Percentiles rank a stretch among this genome's conserved stretches.
phyloP scores from a whole-genome alignment of 345 rosid genomes.

The Bretschneidera sinensis region DNA sequence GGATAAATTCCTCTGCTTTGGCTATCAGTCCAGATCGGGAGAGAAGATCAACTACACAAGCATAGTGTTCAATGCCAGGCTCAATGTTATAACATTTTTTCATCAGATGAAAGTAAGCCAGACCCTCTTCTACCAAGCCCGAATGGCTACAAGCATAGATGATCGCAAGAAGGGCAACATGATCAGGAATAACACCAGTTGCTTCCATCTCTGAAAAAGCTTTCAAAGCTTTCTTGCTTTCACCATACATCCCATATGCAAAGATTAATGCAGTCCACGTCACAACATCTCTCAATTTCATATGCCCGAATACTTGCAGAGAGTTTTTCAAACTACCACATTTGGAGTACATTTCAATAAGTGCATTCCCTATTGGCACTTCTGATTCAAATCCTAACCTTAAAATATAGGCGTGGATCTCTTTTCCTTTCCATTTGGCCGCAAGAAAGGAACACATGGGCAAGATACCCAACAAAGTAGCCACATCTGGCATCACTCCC shows the following conservation, averaged over 20 bases:
- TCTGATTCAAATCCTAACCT: slow-evolving; percentile 47
- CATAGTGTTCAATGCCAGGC: slow-evolving; percentile 47
- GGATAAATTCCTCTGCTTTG: slow-evolving; percentile 44
- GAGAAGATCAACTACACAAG: slow-evolving; percentile 51
- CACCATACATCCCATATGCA: slow-evolving; percentile 65
- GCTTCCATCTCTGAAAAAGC: slow-evolving; percentile 48
- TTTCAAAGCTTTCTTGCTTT: slow-evolving; percentile 49
- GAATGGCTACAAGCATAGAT: slow-evolving; percentile 73
- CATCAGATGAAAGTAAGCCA: slow-evolving; percentile 47
- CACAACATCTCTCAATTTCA: slow-evolving; percentile 64
- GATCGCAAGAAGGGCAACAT: slow-evolving; percentile 47
- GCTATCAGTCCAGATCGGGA: slow-evolving; percentile 40
- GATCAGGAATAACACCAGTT: slow-evolving; percentile 48
- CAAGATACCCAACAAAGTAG: slow-evolving; percentile 46
- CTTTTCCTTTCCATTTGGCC: slow-evolving; percentile 55
- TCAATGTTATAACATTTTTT: slow-evolving; percentile 39
- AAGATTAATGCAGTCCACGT: slow-evolving; percentile 65
- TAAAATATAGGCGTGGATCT: slow-evolving; percentile 49
- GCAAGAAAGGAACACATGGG: slow-evolving; percentile 56
- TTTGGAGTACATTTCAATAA: slow-evolving; percentile 70
- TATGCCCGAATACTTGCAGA: slow-evolving; percentile 34
- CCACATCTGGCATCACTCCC: slow-evolving; percentile 37
- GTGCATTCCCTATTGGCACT: slow-evolving; percentile 48
- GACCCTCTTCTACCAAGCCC: slow-evolving; percentile 69
- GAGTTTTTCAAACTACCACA: slow-evolving; percentile 48